Evolutionary conservation across 768 basidiomycete genomes (phyloP), one percentile per base, ranked within the genome.

Genomic region (Punctularia strigosozonata): DNA sequence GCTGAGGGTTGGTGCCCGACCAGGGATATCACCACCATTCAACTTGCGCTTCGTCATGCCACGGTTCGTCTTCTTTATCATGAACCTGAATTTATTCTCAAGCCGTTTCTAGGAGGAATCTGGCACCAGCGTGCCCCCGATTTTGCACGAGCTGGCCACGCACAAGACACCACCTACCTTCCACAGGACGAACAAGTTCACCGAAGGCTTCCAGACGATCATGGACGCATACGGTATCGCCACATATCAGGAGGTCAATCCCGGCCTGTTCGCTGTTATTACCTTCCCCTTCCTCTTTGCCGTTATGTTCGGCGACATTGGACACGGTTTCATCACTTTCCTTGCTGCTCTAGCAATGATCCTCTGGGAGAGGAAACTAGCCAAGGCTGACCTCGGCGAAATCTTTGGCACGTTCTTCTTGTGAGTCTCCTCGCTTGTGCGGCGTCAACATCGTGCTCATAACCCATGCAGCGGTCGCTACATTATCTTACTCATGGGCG

Each of bases 231-330:
- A 99, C 54, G 95, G 94, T 51, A 78, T 88, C 37, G 86, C 90
- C 12, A 79, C 75, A 1, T 98, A 99, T 56, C 87, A 97, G 56
- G 95, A 99, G 60, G 79, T 91, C 56, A 98, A 98, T 56, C 94
- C 95, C 15, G 95, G 92, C 39, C 62, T 98, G 21, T 94, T 94
- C 59, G 89, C 88, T 0, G 66, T 87, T 48, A 65, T 84, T 49
- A 95, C 91, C 2, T 95, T 95, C 77, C 95, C 95, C 0, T 98
- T 99, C 77, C 62, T 99, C 48, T 99, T 98, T 51, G 94, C 90
- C 4, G 88, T 99, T 63, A 99, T 99, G 95, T 99, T 99, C 55
- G 95, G 95, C 51, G 95, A 99, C 60, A 86, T 98, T 53, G 95
- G 95, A 3, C 95, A 99, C 61, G 95, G 90, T 22, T 65, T 75